These are phyloP conservation scores for Diaporthe sp. DNA, from an alignment of 2,329 filamentous ascomycete genomes.

Conservation along the genomic window DNA sequence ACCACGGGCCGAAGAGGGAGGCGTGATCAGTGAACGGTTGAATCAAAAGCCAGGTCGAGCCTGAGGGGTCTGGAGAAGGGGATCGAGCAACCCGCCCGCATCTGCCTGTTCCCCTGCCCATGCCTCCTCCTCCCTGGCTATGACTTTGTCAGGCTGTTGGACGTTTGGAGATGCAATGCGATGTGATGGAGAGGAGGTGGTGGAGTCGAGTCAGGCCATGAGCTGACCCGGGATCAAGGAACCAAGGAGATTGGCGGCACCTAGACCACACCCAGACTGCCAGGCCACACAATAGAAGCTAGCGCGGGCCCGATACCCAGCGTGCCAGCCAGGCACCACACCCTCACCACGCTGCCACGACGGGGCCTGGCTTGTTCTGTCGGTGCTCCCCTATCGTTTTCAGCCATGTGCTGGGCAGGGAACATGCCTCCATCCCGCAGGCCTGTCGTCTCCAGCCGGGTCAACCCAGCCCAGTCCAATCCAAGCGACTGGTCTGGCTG, in stretches of 20 bases:
- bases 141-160: neutral
- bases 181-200: neutral
- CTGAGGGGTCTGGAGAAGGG: neutral
- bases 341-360: neutral
- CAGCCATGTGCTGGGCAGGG: constrained; percentile 28
- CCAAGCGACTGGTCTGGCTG: neutral
- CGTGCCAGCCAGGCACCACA: constrained; percentile 1
- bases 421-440: constrained; percentile 17
- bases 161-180: neutral
- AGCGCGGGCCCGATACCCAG: neutral
- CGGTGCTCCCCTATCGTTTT: constrained; percentile 4
- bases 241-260: constrained; percentile 13
- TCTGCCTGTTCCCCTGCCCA: neutral
- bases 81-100: neutral
- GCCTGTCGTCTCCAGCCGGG: constrained; percentile 6
- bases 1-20: constrained; percentile 10
- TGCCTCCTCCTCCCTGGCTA: neutral
- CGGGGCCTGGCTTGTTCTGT: neutral
- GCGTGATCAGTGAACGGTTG: neutral
- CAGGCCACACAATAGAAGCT: neutral
- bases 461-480: neutral
- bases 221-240: constrained; percentile 20
- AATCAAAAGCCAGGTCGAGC: neutral
- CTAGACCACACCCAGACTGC: neutral
- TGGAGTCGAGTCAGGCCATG: constrained; percentile 22